These are phyloP conservation scores for Aspergillus biplanus DNA, from an alignment of 495 filamentous ascomycete species.

Conservation along the genomic window DNA sequence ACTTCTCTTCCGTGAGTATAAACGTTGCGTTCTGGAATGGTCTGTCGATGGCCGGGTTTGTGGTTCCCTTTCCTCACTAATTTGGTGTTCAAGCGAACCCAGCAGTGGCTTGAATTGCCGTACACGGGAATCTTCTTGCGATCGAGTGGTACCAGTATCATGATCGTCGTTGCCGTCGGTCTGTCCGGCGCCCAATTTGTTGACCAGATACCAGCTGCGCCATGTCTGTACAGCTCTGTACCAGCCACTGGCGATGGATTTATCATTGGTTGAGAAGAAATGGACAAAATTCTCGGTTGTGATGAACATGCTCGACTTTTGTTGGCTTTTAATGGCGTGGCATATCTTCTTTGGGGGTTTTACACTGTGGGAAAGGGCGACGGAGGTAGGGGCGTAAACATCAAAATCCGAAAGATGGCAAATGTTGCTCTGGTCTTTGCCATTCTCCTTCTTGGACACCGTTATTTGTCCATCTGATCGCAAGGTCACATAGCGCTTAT, in stretches of 20 bases:
- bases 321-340: slow-evolving; percentile 90
- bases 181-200: slow-evolving; percentile 57
- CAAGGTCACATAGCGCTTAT: slow-evolving; percentile 79
- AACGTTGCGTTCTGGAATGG: slow-evolving; percentile 24
- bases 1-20: slow-evolving; percentile 40
- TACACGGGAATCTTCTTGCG: slow-evolving; percentile 22
- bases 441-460: slow-evolving; percentile 66
- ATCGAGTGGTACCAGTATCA: slow-evolving; percentile 24
- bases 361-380: slow-evolving; percentile 63
- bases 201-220: slow-evolving; percentile 88
- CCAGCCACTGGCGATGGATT: slow-evolving; percentile 64
- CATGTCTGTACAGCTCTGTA: slow-evolving; percentile 72
- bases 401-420: slow-evolving; percentile 96
- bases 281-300: slow-evolving; percentile 85
- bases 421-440: slow-evolving; percentile 63
- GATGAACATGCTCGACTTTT: slow-evolving; percentile 84
- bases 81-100: slow-evolving; percentile 47
- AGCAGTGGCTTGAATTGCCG: slow-evolving; percentile 57
- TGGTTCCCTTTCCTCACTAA: slow-evolving; percentile 10
- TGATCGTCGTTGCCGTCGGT: slow-evolving; percentile 34
- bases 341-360: slow-evolving; percentile 79
- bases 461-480: slow-evolving; percentile 74
- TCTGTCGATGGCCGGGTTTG: slow-evolving; percentile 6
- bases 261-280: slow-evolving; percentile 83
- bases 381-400: slow-evolving; percentile 74